Conservation (phyloP, 1,284 basidiomycete genomes). For the Puccinia hordei region DNA sequence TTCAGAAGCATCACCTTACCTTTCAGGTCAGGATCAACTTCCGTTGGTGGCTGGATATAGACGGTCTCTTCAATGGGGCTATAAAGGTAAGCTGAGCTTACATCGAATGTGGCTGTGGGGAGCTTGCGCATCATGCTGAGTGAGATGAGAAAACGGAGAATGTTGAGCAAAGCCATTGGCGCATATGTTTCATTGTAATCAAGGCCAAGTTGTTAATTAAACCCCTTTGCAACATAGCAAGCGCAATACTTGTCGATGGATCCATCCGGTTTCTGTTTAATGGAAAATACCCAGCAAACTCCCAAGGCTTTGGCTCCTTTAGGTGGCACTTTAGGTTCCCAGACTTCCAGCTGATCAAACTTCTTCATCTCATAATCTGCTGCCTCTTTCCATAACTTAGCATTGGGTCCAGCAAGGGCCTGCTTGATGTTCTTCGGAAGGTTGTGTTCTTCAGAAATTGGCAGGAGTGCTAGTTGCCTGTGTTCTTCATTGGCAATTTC, state of each 20-base stretch:
- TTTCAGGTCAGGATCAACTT: too few relatives aligned
- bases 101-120: not conserved
- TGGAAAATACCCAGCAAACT: slow-evolving; percentile 1
- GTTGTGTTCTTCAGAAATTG: too few relatives aligned
- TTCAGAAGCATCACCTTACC: not conserved
- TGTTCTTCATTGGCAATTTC: too few relatives aligned
- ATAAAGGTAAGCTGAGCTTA: not conserved
- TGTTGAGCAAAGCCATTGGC: not conserved
- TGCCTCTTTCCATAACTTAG: too few relatives aligned
- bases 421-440: too few relatives aligned
- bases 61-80: too few relatives aligned
- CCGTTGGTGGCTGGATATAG: too few relatives aligned
- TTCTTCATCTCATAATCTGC: not conserved
- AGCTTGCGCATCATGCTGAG: not conserved
- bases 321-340: not conserved
- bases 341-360: not conserved
- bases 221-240: slow-evolving; percentile 12
- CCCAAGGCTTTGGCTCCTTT: not conserved
- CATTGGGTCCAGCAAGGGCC: too few relatives aligned
- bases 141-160: not conserved
- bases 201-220: not conserved
- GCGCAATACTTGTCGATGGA: not conserved
- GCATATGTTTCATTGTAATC: slow-evolving; percentile 27
- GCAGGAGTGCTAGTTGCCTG: too few relatives aligned
- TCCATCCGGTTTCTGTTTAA: not conserved